A percentile compares a stretch with the other conserved stretches of the same genome.
Conservation (phyloP, 2,329 filamentous ascomycete species). For the Trichoderma endophyticum region DNA sequence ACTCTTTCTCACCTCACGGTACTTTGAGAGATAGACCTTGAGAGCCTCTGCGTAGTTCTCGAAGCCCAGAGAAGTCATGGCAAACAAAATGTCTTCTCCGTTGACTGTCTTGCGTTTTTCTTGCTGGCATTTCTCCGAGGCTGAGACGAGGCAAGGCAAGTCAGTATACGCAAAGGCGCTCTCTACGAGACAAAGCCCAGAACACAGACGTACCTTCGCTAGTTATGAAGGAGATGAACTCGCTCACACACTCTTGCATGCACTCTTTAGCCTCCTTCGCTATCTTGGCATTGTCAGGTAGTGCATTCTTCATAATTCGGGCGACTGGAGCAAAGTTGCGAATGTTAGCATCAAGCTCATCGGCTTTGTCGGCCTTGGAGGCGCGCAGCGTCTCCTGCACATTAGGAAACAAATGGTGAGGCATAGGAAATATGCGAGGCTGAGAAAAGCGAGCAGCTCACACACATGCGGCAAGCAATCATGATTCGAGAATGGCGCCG, state of each 20-base stretch:
- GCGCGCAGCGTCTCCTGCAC: constrained; percentile 48
- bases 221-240: constrained; percentile 99
- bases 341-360: constrained; percentile 83
- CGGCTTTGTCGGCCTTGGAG: constrained; percentile 47
- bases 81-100: constrained; percentile 96
- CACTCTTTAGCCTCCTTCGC: constrained; percentile 99
- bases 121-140: constrained; percentile 98
- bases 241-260: constrained; percentile 99
- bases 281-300: constrained; percentile 98
- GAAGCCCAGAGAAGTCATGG: constrained; percentile 97
- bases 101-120: constrained; percentile 99
- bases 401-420: constrained; percentile 54
- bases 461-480: constrained; percentile 35
- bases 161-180: background rate
- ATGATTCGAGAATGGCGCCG: constrained; percentile 26
- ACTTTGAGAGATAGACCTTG: constrained; percentile 97
- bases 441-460: constrained; percentile 28
- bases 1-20: constrained; percentile 76
- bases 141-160: constrained; percentile 45
- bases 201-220: constrained; percentile 73
- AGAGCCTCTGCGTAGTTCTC: constrained; percentile 98
- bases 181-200: background rate
- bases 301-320: constrained; percentile 96
- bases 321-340: constrained; percentile 93
- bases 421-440: constrained; percentile 49